A percentile compares a stretch with the other conserved stretches of the same genome.
These are phyloP conservation scores for Blepharisma undulans DNA, from an alignment of 169 alveolate species.

Conservation along the genomic window DNA sequence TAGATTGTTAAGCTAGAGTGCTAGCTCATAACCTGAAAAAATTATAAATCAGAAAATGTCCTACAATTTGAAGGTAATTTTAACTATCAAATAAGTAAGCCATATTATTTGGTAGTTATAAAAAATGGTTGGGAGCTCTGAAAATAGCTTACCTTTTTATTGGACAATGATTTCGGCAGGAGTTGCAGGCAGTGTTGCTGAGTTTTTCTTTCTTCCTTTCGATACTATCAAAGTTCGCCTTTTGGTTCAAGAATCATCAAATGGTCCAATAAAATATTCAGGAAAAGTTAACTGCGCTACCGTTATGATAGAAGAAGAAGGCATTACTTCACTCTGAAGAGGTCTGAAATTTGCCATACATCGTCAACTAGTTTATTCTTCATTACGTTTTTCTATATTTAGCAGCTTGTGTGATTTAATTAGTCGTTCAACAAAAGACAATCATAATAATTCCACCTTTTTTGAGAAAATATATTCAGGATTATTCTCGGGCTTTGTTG, in stretches of 20 bases:
- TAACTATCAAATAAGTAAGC: no score
- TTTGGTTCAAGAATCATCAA: slow-evolving; percentile 41
- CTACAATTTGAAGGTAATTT: no score
- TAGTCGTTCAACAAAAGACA: not conserved
- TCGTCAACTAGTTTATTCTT: slow-evolving; percentile 68
- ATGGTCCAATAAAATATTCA: slow-evolving; percentile 33
- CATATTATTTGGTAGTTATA: no score
- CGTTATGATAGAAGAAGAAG: slow-evolving; percentile 63
- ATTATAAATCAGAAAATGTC: no score
- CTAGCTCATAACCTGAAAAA: no score
- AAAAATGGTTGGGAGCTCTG: not conserved
- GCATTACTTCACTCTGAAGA: slow-evolving; percentile 58
- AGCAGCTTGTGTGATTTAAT: slow-evolving; percentile 49
- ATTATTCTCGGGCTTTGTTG: slow-evolving; percentile 74
- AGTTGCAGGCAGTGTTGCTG: slow-evolving; percentile 49
- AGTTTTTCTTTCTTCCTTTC: slow-evolving; percentile 68
- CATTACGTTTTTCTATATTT: slow-evolving; percentile 73
- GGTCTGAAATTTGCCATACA: slow-evolving; percentile 75
- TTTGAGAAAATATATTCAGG: slow-evolving; percentile 68
- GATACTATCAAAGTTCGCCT: slow-evolving; percentile 82
- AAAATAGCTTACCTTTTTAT: not conserved
- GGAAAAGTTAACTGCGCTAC: slow-evolving; percentile 50
- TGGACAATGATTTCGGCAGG: slow-evolving; percentile 26
- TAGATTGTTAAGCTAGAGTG: no score
- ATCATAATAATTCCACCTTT: slow-evolving; percentile 43